Conservation (phyloP, 306 rosid species). For the Luffa aegyptiaca region DNA sequence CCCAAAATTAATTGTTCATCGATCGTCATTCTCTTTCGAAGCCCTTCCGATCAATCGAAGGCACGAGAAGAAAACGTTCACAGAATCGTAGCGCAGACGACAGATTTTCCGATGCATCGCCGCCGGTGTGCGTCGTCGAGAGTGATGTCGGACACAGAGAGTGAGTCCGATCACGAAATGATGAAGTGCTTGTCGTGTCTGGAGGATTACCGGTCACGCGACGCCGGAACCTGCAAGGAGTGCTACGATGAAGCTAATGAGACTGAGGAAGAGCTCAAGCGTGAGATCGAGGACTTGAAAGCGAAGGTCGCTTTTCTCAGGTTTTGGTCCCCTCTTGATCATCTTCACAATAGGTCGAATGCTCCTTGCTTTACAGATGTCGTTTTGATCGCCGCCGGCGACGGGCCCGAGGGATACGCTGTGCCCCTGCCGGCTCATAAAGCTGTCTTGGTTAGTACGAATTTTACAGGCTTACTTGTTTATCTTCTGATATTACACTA, state of each 20-base stretch:
- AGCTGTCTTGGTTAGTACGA: slow-evolving; percentile 58
- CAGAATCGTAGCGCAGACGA: not conserved
- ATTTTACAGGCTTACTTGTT: not conserved
- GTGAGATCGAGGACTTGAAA: slow-evolving; percentile 64
- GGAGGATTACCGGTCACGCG: slow-evolving; percentile 20
- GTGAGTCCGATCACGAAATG: slow-evolving; percentile 16
- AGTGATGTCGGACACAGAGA: not conserved
- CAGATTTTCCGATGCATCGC: slow-evolving; percentile 13
- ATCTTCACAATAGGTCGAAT: slow-evolving; percentile 11
- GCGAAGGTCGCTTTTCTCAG: slow-evolving; percentile 58
- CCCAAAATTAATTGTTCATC: not conserved
- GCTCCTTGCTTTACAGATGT: slow-evolving; percentile 38
- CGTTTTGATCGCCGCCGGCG: slow-evolving; percentile 36
- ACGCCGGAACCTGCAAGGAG: slow-evolving; percentile 67
- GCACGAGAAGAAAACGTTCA: not conserved
- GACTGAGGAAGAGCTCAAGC: slow-evolving; percentile 59
- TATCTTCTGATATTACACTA: not conserved
- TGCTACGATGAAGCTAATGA: slow-evolving; percentile 84
- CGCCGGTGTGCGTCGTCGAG: slow-evolving; percentile 12
- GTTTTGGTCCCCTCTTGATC: slow-evolving; percentile 26
- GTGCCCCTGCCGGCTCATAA: slow-evolving; percentile 64
- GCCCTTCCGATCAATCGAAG: not conserved
- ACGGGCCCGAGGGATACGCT: slow-evolving; percentile 6
- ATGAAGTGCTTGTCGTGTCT: slow-evolving; percentile 43
- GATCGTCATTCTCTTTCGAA: not conserved